phyloP scores from a whole-genome alignment of 176 grass and related monocot genomes.

The Eleusine coracana region DNA sequence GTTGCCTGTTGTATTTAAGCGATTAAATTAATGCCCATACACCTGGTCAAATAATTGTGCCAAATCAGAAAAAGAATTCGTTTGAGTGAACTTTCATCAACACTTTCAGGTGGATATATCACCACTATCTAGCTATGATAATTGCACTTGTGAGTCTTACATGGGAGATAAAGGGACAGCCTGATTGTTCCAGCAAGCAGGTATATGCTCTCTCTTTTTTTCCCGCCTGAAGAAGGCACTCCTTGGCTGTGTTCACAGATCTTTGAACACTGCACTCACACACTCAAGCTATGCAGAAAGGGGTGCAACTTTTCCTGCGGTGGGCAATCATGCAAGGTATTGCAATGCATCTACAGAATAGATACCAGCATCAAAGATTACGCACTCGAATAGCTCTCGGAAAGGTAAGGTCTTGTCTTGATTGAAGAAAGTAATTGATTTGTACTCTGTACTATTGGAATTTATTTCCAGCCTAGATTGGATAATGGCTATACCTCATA shows the following conservation, averaged over 20 bases:
- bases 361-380: constrained; percentile 98
- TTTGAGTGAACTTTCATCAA: constrained; percentile 6
- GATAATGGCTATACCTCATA: background rate
- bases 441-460: background rate
- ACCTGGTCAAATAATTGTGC: background rate
- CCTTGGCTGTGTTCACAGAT: background rate
- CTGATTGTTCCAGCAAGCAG: constrained; percentile 94
- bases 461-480: background rate
- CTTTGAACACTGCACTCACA: constrained; percentile 22
- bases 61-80: background rate
- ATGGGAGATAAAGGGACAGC: constrained; percentile 93
- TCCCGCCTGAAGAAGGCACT: background rate
- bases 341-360: constrained; percentile 98
- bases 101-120: constrained; percentile 90
- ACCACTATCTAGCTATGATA: constrained; percentile 95
- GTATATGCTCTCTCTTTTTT: constrained; percentile 33
- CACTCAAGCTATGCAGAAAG: constrained; percentile 52
- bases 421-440: background rate
- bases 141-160: constrained; percentile 98
- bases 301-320: constrained; percentile 88
- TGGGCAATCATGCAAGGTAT: constrained; percentile 99
- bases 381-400: constrained; percentile 95
- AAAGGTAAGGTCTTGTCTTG: constrained; percentile 59
- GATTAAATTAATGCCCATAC: background rate
- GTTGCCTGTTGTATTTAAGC: background rate